phyloP scores from a whole-genome alignment of 2,329 filamentous ascomycete species.

The Neonectria magnoliae region DNA sequence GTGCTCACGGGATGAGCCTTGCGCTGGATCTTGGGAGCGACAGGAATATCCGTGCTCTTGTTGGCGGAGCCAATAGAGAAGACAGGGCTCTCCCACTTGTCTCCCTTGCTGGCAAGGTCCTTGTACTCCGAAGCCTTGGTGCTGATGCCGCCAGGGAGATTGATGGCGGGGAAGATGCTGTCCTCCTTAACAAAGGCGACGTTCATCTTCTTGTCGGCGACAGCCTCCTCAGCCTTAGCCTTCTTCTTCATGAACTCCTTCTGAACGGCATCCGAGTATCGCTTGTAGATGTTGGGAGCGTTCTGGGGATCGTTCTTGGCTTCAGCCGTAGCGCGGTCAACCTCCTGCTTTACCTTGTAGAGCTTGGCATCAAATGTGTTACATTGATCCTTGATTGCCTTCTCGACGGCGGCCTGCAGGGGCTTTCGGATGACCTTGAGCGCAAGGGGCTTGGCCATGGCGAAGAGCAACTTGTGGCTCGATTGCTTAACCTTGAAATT shows the following conservation, averaged over 20 bases:
- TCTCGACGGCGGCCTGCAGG: conserved; percentile 88
- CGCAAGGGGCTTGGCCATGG: conserved; percentile 85
- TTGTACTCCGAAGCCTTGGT: conserved; percentile 95
- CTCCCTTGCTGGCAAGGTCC: conserved; percentile 85
- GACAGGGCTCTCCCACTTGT: conserved; percentile 93
- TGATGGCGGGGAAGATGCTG: conserved; percentile 87
- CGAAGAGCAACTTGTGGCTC: conserved; percentile 91
- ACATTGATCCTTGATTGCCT: conserved; percentile 86
- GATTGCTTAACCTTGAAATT: conserved; percentile 93
- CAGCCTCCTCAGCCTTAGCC: conserved; percentile 73
- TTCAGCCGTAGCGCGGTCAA: conserved; percentile 75
- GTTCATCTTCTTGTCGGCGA: conserved; percentile 74
- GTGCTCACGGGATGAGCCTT: conserved; percentile 50
- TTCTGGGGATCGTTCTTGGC: conserved; percentile 70
- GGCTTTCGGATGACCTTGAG: conserved; percentile 85
- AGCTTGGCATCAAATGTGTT: conserved; percentile 77
- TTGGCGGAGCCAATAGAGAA: conserved; percentile 86
- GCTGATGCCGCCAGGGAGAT: conserved; percentile 83
- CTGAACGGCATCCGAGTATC: conserved; percentile 81
- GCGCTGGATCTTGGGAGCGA: conserved; percentile 60
- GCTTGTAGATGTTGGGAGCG: conserved; percentile 84
- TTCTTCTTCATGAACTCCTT: conserved; percentile 79
- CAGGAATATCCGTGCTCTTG: conserved; percentile 77
- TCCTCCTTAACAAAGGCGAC: conserved; percentile 74
- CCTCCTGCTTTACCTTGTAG: conserved; percentile 84